These are phyloP conservation scores for Neopestalotiopsis sp. DNA, from an alignment of 2,329 filamentous ascomycete species.

Conservation along the genomic window DNA sequence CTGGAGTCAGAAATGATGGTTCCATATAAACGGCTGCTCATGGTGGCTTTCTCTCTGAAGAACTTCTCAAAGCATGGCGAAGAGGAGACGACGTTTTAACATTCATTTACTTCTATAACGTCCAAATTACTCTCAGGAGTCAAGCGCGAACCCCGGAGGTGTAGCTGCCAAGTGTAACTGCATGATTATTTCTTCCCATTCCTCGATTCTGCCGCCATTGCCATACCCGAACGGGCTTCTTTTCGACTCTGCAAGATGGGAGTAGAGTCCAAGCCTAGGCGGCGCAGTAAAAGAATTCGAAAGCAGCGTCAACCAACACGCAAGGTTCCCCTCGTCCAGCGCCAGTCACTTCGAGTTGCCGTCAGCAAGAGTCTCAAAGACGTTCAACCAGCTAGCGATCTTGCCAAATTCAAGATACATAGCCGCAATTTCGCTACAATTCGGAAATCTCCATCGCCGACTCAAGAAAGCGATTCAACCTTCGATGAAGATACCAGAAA, in stretches of 20 bases:
- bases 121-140: too few species aligned
- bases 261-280: background rate
- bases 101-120: too few species aligned
- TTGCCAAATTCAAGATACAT: background rate
- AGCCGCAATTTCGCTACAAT: background rate
- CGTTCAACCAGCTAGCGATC: background rate
- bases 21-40: background rate
- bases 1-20: background rate
- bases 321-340: background rate
- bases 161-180: too few species aligned
- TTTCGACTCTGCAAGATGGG: background rate
- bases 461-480: slow-evolving; percentile 8
- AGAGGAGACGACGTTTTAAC: too few species aligned
- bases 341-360: slow-evolving; percentile 18
- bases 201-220: too few species aligned
- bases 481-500: background rate
- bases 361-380: slow-evolving; percentile 4
- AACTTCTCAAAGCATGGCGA: too few species aligned
- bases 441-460: background rate
- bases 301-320: background rate
- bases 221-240: background rate
- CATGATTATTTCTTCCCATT: too few species aligned
- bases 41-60: too few species aligned
- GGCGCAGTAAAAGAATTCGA: background rate
- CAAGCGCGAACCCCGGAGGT: too few species aligned